phyloP scores from a whole-genome alignment of 2,329 filamentous ascomycete species.

The Fusarium sambucinum region DNA sequence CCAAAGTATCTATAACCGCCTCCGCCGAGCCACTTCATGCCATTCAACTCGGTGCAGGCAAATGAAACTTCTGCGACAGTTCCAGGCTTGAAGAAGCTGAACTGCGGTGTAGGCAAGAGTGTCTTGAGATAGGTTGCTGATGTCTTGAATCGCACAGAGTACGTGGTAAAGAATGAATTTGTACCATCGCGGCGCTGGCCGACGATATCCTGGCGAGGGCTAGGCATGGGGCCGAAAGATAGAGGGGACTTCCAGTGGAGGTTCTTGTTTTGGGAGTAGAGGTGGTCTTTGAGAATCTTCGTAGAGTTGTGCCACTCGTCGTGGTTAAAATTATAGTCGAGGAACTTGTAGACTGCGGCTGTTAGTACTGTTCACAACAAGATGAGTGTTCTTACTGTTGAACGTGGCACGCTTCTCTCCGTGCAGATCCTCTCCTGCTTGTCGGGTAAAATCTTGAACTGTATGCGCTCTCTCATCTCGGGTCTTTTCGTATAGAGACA shows the following conservation, averaged over 20 bases:
- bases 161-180: slow-evolving; percentile 57
- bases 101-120: slow-evolving; percentile 58
- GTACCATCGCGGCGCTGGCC: neutral
- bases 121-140: slow-evolving; percentile 62
- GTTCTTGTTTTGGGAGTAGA: slow-evolving; percentile 29
- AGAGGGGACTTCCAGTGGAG: slow-evolving; percentile 34
- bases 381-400: slow-evolving; percentile 54
- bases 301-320: slow-evolving; percentile 42
- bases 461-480: slow-evolving; percentile 67
- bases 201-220: slow-evolving; percentile 38
- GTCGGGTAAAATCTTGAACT: slow-evolving; percentile 69
- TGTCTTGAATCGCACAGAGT: slow-evolving; percentile 63
- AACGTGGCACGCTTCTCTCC: slow-evolving; percentile 50
- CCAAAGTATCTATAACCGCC: slow-evolving; percentile 69
- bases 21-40: slow-evolving; percentile 72
- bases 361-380: neutral
- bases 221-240: slow-evolving; percentile 43
- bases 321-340: slow-evolving; percentile 36
- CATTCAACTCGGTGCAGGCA: slow-evolving; percentile 58
- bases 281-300: slow-evolving; percentile 20
- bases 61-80: slow-evolving; percentile 60
- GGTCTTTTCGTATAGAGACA: slow-evolving; percentile 70
- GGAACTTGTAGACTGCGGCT: slow-evolving; percentile 18
- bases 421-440: slow-evolving; percentile 62
- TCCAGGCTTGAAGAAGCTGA: slow-evolving; percentile 57